These are phyloP conservation scores for Rachicladosporium sp. DNA, from an alignment of 2,329 filamentous ascomycete genomes.

Conservation along the genomic window DNA sequence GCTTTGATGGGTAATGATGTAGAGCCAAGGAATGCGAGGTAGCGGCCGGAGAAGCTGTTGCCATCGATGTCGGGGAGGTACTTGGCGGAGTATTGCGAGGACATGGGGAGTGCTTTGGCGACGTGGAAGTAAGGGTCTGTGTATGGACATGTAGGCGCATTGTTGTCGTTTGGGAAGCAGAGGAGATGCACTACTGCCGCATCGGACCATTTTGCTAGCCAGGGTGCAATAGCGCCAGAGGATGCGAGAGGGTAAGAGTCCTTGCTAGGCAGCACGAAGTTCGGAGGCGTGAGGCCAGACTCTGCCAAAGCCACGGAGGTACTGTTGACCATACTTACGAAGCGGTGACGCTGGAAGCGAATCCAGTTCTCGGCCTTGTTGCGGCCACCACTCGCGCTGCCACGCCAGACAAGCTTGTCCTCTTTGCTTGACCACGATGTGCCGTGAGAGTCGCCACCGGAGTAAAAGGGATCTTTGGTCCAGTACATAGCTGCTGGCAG, in stretches of 20 bases:
- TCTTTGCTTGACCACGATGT: conserved; percentile 32
- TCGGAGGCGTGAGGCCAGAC: conserved; percentile 23
- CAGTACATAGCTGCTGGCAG: conserved; percentile 40
- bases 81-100: conserved; percentile 42
- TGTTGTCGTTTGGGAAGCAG: conserved; percentile 28
- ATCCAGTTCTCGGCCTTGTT: conserved; percentile 49
- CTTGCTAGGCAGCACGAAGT: conserved; percentile 28
- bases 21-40: conserved; percentile 48
- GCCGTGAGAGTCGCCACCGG: conserved; percentile 28
- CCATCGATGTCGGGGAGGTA: conserved; percentile 69
- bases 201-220: conserved; percentile 29
- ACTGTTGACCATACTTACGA: conserved; percentile 60
- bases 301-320: conserved; percentile 45
- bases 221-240: conserved; percentile 22
- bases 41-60: conserved; percentile 35
- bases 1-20: conserved; percentile 64
- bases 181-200: conserved; percentile 32
- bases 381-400: conserved; percentile 35
- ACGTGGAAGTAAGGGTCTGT: conserved; percentile 29
- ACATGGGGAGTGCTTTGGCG: conserved; percentile 23
- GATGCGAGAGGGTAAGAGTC: conserved; percentile 26
- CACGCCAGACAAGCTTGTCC: conserved; percentile 34
- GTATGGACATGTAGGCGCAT: conserved; percentile 33
- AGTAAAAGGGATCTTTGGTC: conserved; percentile 31
- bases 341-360: conserved; percentile 63